Evolutionary conservation across 495 filamentous ascomycete genomes (phyloP), one percentile per base, ranked within the genome.

Genomic region (Penicillium chermesinum): DNA sequence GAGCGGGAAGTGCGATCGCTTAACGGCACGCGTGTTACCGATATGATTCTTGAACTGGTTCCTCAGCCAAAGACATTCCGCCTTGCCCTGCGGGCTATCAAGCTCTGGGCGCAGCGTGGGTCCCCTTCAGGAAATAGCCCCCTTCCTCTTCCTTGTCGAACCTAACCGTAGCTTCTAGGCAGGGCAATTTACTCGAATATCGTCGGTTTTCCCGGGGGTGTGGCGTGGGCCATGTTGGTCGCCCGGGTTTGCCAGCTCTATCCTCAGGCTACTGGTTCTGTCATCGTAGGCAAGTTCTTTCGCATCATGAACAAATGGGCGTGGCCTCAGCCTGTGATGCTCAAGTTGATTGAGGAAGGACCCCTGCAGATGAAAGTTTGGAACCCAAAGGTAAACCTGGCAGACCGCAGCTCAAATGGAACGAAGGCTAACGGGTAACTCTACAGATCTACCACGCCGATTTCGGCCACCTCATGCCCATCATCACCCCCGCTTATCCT

Each of bases 181-280:
- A 85, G 90, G 46, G 93, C 88, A 9, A 87, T 97, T 14, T 96
- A 96, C 62, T 86, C 89, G 42, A 95, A 96, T 57, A 87, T 98
- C 50, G 88, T 95, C 47, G 93, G 93, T 13, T 98, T 90, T 54
- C 94, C 93, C 8, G 93, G 93, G 48, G 93, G 93, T 69, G 89
- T 98, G 40, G 93, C 93, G 15, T 98, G 91, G 88, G 93, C 91
- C 21, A 95, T 98, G 85, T 73, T 97, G 56, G 90, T 97, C 15
- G 93, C 93, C 17, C 76, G 93, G 49, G 88, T 97, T 38, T 98
- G 93, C 62, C 93, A 98, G 64, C 75, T 97, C n/a, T 98, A 96
- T 70, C 93, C 93, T 13, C 88, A 87, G 61, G 93, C 94, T 13
- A 86, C 86, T 7, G 87, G 85, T 32, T 85, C 91, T 12, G 82